Percentiles rank a stretch among this genome's conserved stretches.
phyloP scores from a whole-genome alignment of 225 moss, liverwort and hornwort species.

The Sphagnum tenellum region DNA sequence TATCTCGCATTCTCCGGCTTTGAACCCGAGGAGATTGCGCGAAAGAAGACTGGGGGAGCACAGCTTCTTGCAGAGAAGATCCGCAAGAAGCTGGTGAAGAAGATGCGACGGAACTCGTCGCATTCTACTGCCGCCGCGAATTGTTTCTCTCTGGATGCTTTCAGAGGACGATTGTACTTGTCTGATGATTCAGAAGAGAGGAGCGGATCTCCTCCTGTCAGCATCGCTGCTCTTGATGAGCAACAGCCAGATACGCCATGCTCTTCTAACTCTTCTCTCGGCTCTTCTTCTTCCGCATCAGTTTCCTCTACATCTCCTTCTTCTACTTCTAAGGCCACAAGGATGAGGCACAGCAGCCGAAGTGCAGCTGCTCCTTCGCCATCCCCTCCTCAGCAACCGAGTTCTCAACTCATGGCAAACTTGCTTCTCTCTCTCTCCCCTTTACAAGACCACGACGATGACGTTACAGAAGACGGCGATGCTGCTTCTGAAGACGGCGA shows the following conservation, averaged over 20 bases:
- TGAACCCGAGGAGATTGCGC: slow-evolving; percentile 7
- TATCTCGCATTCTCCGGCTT: slow-evolving; percentile 21
- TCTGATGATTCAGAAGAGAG: not conserved
- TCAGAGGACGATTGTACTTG: slow-evolving; percentile 1
- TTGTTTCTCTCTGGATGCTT: slow-evolving; percentile 22
- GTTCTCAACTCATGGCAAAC: slow-evolving; percentile 39
- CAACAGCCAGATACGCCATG: slow-evolving; percentile 27
- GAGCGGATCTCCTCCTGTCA: slow-evolving; percentile 18
- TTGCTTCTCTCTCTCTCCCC: slow-evolving; percentile 27
- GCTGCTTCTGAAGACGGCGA: slow-evolving; percentile 11
- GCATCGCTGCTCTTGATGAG: slow-evolving; percentile 29
- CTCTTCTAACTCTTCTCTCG: slow-evolving; percentile 23
- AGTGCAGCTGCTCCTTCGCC: slow-evolving; percentile 4
- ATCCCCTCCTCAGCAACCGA: slow-evolving; percentile 9
- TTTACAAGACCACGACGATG: slow-evolving; percentile 10
- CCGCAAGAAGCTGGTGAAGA: slow-evolving; percentile 22
- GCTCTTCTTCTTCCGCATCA: slow-evolving; percentile 22
- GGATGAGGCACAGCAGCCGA: not conserved
- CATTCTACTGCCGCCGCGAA: slow-evolving; percentile 18
- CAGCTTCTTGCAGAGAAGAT: slow-evolving; percentile 26
- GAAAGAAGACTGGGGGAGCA: slow-evolving; percentile 9
- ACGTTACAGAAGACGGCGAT: slow-evolving; percentile 12
- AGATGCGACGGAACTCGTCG: slow-evolving; percentile 13
- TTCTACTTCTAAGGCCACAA: too few relatives aligned
- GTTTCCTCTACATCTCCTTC: slow-evolving; percentile 1